phyloP scores from a whole-genome alignment of 2,329 filamentous ascomycete genomes.

The Hymenoscyphus infarciens region DNA sequence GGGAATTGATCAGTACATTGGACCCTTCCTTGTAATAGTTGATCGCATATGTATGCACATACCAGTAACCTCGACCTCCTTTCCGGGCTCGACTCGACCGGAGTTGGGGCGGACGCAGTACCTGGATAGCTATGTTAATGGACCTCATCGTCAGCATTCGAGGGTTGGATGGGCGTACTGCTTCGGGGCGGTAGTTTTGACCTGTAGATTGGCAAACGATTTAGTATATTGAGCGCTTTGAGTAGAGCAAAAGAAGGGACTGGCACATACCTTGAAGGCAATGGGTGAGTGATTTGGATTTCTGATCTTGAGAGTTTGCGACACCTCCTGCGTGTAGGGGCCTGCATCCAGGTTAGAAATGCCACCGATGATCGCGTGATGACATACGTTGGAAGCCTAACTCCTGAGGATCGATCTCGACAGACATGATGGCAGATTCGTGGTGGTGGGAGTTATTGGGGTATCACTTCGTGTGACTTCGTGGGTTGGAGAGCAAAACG shows the following conservation, averaged over 20 bases:
- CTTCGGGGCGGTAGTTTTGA: slow-evolving; percentile 98
- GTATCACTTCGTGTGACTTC: background rate
- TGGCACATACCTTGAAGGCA: slow-evolving; percentile 62
- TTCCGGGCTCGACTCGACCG: slow-evolving; percentile 86
- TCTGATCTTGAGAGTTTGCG: slow-evolving; percentile 61
- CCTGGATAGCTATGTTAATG: slow-evolving; percentile 48
- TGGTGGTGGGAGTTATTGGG: background rate
- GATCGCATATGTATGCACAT: slow-evolving; percentile 34
- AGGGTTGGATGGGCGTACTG: slow-evolving; percentile 62
- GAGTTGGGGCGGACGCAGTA: slow-evolving; percentile 98
- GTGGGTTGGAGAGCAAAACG: slow-evolving; percentile 3
- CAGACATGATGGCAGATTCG: slow-evolving; percentile 66
- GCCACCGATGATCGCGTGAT: slow-evolving; percentile 9
- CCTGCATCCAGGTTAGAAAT: slow-evolving; percentile 42
- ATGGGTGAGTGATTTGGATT: slow-evolving; percentile 61
- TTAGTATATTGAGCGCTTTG: slow-evolving; percentile 29
- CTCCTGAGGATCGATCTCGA: slow-evolving; percentile 88
- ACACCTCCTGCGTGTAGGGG: slow-evolving; percentile 63
- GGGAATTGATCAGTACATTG: slow-evolving; percentile 21
- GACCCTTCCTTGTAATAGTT: slow-evolving; percentile 5
- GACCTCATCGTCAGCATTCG: slow-evolving; percentile 21
- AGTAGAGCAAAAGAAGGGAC: slow-evolving; percentile 22
- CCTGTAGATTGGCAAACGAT: slow-evolving; percentile 48
- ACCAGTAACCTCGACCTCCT: slow-evolving; percentile 92
- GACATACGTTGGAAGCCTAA: slow-evolving; percentile 87